phyloP scores from a whole-genome alignment of 306 rosid genomes.

The Pyrus betulifolia region DNA sequence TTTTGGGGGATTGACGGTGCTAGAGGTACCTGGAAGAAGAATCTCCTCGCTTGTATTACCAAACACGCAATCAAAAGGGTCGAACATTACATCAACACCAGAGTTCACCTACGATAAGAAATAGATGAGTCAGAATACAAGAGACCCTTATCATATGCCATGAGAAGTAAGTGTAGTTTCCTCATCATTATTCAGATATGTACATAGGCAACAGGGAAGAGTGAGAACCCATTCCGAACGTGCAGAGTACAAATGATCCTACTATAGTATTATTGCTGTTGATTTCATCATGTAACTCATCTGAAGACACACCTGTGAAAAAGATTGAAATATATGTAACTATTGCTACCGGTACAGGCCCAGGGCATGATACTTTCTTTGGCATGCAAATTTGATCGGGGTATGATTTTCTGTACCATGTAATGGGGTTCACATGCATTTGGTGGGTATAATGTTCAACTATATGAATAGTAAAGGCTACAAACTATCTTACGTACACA shows the following conservation, averaged over 20 bases:
- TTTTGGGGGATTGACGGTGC: constrained; percentile 20
- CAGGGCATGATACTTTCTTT: not conserved
- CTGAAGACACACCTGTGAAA: not conserved
- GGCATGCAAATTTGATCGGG: not conserved
- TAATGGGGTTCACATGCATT: too few species aligned
- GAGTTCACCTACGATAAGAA: constrained; percentile 29
- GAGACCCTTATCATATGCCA: not conserved
- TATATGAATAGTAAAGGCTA: too few species aligned
- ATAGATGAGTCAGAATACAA: not conserved
- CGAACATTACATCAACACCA: constrained; percentile 28
- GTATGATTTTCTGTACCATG: not conserved
- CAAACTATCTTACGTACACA: too few species aligned
- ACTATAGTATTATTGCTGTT: not conserved
- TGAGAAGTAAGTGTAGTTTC: not conserved
- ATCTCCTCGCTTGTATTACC: constrained; percentile 53
- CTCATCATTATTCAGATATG: not conserved
- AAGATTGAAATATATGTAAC: not conserved
- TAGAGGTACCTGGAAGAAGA: constrained; percentile 25
- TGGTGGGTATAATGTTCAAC: not conserved
- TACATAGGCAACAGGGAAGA: not conserved
- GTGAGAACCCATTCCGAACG: not conserved
- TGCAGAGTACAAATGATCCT: not conserved
- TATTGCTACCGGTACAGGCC: not conserved
- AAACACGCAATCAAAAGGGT: constrained; percentile 64
- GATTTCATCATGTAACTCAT: not conserved